Conservation (phyloP, 2,329 filamentous ascomycete species). For the Aspergillus eucalypticola region DNA sequence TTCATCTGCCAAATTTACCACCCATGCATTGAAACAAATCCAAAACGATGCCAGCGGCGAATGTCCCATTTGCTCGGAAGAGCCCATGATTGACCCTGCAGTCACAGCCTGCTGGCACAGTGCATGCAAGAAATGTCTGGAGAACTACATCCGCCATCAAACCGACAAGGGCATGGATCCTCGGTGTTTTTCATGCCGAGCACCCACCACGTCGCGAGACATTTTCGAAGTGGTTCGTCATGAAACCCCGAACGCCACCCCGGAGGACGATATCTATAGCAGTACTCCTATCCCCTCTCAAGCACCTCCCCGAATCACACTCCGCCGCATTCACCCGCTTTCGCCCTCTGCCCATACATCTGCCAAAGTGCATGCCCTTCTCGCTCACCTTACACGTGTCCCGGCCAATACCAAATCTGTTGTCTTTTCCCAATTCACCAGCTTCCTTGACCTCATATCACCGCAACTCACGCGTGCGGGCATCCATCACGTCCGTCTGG, state of each 20-base stretch:
- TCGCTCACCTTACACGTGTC: conserved; percentile 71
- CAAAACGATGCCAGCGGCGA: conserved; percentile 84
- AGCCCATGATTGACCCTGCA: conserved; percentile 90
- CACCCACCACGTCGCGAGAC: conserved; percentile 76
- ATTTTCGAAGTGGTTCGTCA: conserved; percentile 90
- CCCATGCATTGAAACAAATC: conserved; percentile 86
- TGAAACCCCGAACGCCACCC: conserved; percentile 46
- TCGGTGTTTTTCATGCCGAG: conserved; percentile 87
- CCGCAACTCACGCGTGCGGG: conserved; percentile 71
- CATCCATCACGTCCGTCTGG: conserved; percentile 81
- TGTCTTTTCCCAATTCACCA: conserved; percentile 96
- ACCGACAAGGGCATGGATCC: conserved; percentile 72
- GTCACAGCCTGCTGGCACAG: conserved; percentile 98
- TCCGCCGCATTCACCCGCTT: conserved; percentile 62
- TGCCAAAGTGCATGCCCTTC: conserved; percentile 80
- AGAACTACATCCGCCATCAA: conserved; percentile 87
- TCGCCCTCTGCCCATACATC: conserved; percentile 64
- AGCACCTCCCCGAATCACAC: conserved; percentile 55
- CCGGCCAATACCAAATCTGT: conserved; percentile 80
- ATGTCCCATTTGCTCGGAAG: conserved; percentile 92
- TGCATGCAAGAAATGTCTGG: conserved; percentile 89
- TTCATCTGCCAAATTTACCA: conserved; percentile 72
- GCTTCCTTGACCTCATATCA: conserved; percentile 88
- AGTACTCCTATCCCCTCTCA: conserved; percentile 41
- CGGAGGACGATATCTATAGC: conserved; percentile 40